phyloP scores from a whole-genome alignment of 192 early-diverging fungal genomes.

The Umbelopsis ramanniana region DNA sequence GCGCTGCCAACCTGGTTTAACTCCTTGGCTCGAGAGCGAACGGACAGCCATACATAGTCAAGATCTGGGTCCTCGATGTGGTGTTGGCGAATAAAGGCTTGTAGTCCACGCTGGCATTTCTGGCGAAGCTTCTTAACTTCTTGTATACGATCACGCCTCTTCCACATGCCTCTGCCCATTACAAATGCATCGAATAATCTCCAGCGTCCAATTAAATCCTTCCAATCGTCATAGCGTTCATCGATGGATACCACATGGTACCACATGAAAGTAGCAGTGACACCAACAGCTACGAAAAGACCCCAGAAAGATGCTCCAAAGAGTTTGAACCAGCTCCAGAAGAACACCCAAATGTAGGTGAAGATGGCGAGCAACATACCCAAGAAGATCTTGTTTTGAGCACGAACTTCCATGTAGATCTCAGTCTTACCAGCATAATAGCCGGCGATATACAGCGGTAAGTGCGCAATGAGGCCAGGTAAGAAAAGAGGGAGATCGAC shows the following conservation, averaged over 20 bases:
- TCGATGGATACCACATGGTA: slow-evolving; percentile 48
- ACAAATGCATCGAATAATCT: slow-evolving; percentile 47
- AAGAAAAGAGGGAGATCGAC: slow-evolving; percentile 47
- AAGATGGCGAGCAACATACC: slow-evolving; percentile 38
- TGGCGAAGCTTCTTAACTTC: slow-evolving; percentile 35
- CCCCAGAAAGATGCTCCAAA: slow-evolving; percentile 44
- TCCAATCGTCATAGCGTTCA: slow-evolving; percentile 41
- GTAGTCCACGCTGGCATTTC: slow-evolving; percentile 17
- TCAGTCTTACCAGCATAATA: slow-evolving; percentile 43
- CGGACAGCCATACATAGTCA: slow-evolving; percentile 27
- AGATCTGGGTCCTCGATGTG: slow-evolving; percentile 26
- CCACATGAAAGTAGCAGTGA: slow-evolving; percentile 44
- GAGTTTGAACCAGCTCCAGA: slow-evolving; percentile 40
- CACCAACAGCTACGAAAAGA: slow-evolving; percentile 30
- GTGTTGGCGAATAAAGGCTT: slow-evolving; percentile 24
- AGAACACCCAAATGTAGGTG: slow-evolving; percentile 41
- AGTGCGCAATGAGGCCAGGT: slow-evolving; percentile 45
- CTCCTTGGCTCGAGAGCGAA: slow-evolving; percentile 26
- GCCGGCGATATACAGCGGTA: slow-evolving; percentile 49
- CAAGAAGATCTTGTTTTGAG: slow-evolving; percentile 53
- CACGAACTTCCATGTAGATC: slow-evolving; percentile 49
- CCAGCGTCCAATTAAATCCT: slow-evolving; percentile 44
- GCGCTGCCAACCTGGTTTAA: slow-evolving; percentile 26
- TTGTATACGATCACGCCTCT: slow-evolving; percentile 33
- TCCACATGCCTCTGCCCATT: slow-evolving; percentile 45